Conservation (phyloP, 176 grass and related monocot species). For the Panicum miliaceum region DNA sequence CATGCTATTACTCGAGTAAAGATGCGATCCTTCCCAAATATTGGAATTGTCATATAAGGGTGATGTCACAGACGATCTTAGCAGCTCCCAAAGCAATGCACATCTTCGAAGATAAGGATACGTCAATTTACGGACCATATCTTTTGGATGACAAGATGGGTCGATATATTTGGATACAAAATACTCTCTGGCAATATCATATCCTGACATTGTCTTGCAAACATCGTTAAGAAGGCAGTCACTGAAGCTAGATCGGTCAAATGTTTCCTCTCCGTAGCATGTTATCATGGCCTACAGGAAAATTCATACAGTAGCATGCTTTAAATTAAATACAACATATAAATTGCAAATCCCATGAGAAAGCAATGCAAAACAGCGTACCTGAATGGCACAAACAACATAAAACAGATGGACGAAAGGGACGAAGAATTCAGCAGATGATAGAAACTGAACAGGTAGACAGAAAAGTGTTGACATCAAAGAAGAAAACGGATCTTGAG, state of each 20-base stretch:
- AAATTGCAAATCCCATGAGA: not conserved
- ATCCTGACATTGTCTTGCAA: conserved; percentile 74
- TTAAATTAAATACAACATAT: conserved; percentile 18
- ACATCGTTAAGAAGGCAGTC: conserved; percentile 68
- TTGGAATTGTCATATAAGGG: conserved; percentile 76
- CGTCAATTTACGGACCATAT: conserved; percentile 83
- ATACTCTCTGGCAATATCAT: conserved; percentile 69
- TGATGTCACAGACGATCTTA: conserved; percentile 55
- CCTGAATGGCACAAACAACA: conserved; percentile 89
- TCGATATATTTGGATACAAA: conserved; percentile 86
- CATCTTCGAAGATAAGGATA: conserved; percentile 94
- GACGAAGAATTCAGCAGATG: conserved; percentile 68
- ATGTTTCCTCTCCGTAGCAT: conserved; percentile 77
- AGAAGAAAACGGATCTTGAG: conserved; percentile 95
- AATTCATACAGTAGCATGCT: conserved; percentile 25
- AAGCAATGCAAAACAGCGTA: conserved; percentile 45
- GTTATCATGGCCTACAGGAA: conserved; percentile 78
- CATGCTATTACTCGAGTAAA: conserved; percentile 52
- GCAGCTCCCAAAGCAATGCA: conserved; percentile 79
- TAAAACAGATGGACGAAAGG: conserved; percentile 93
- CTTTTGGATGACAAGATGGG: conserved; percentile 65
- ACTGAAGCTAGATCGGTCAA: conserved; percentile 77
- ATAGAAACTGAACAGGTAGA: conserved; percentile 74
- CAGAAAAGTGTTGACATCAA: conserved; percentile 86
- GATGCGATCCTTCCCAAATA: conserved; percentile 82